A percentile compares a stretch with the other conserved stretches of the same genome.
Conservation (phyloP, 2,329 filamentous ascomycete species). For the Claviceps arundinis region DNA sequence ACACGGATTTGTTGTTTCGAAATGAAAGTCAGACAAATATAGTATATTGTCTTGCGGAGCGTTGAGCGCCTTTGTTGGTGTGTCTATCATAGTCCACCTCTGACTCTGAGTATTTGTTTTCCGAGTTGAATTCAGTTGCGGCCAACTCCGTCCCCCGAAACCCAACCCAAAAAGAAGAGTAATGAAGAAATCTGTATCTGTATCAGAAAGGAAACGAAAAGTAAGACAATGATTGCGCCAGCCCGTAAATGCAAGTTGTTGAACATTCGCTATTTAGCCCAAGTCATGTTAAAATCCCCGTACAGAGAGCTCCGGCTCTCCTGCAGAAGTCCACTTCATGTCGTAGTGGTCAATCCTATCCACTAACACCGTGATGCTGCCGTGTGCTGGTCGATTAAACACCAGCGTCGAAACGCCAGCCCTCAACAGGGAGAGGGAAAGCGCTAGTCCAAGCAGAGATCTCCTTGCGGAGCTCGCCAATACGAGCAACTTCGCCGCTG, state of each 20-base stretch:
- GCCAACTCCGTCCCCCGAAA: slow-evolving; percentile 4
- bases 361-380: background rate
- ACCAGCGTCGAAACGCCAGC: slow-evolving; percentile 49
- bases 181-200: background rate
- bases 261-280: slow-evolving; percentile 12
- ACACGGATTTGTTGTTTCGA: background rate
- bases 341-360: background rate
- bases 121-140: slow-evolving; percentile 5
- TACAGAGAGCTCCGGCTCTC: background rate
- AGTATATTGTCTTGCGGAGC: slow-evolving; percentile 3
- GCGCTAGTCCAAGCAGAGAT: slow-evolving; percentile 73
- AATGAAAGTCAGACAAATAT: background rate
- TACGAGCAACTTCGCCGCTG: slow-evolving; percentile 63
- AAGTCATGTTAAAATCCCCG: slow-evolving; percentile 13
- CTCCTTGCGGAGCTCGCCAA: slow-evolving; percentile 78
- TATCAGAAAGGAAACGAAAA: background rate
- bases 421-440: slow-evolving; percentile 85
- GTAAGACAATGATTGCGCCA: slow-evolving; percentile 9
- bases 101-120: background rate
- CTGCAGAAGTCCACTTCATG: slow-evolving; percentile 1
- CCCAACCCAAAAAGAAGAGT: background rate
- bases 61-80: slow-evolving; percentile 7
- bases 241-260: slow-evolving; percentile 14
- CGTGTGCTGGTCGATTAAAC: slow-evolving; percentile 25
- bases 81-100: slow-evolving; percentile 1